phyloP scores from a whole-genome alignment of 1,284 basidiomycete genomes.

The Leccinum pachyderme region DNA sequence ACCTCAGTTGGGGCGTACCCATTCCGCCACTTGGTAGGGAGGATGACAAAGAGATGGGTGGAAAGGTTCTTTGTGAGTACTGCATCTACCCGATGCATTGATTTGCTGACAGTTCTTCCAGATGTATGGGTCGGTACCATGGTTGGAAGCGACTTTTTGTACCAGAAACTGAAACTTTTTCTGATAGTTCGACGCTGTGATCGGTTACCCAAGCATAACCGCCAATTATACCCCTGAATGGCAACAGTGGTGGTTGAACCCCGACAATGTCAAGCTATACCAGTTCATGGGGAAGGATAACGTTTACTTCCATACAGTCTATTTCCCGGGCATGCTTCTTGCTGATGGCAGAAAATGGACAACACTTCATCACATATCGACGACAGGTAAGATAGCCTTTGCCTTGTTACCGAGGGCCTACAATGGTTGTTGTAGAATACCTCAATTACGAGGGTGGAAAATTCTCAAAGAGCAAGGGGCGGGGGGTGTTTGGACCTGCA shows the following conservation, averaged over 20 bases:
- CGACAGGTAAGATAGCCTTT: constrained; percentile 66
- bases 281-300: constrained; percentile 99
- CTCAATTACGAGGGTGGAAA: constrained; percentile 99
- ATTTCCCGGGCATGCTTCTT: constrained; percentile 89
- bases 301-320: constrained; percentile 97
- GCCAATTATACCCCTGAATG: constrained; percentile 94
- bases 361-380: constrained; percentile 90
- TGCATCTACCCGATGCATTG: not conserved
- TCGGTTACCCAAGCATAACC: constrained; percentile 98
- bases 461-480: constrained; percentile 96
- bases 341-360: constrained; percentile 95
- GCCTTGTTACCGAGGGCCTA: not conserved
- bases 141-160: not conserved
- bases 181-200: constrained; percentile 90
- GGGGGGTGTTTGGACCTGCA: constrained; percentile 96
- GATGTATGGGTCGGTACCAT: constrained; percentile 75
- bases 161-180: constrained; percentile 10
- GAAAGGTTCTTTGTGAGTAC: constrained; percentile 92
- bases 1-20: constrained; percentile 96
- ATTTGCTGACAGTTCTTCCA: constrained; percentile 31
- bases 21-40: constrained; percentile 76
- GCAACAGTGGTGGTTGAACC: constrained; percentile 98
- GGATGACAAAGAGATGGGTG: constrained; percentile 81
- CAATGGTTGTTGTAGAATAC: constrained; percentile 65
- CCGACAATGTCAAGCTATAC: constrained; percentile 87